Evolutionary conservation across 495 filamentous ascomycete species (phyloP), one percentile per base, ranked within the genome.

Genomic region (Hyaloscypha variabilis): DNA sequence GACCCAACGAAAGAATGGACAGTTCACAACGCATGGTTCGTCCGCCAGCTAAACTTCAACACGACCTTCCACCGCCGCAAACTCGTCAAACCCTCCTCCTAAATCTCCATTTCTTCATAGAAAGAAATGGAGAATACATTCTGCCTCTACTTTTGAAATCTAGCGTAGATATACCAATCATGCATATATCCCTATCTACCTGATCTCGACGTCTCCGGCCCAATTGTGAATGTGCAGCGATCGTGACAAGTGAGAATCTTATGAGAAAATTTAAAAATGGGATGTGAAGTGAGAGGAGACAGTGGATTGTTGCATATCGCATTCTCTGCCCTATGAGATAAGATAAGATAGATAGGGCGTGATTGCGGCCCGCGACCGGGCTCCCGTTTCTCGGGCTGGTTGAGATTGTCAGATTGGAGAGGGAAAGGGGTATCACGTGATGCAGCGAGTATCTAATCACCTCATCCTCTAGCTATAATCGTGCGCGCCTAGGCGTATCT

Each of bases 11-110:
- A 78, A 65, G 84, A 88, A 70, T 91, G 88, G 88, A 83, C 84
- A 72, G 77, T 85, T 53, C 82, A 89, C 55, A 90, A 90, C 73
- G 87, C 87, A 19, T 91, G 89, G 89, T 91, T 91, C 64, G 87
- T 91, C 60, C 82, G 88, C 73, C 89, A 91, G 75, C 73, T 81
- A 56, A 82, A 89, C 69, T 90, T 90, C 75, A 76, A 81, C 31
- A 82, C 85, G 10, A 79, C 74, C 36, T 90, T 90, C 67, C 72
- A 75, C 57, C 42, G 76, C 51, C 72, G 82, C 52, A 73, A 80
- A 17, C 55, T 83, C 34, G 80, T 84, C 56, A 74, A 74, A 65
- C 82, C 26, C 24, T 30, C 66, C 8, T 21, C 59, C 30, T 62
- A 29, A 56, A 6, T n/a, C 23, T n/a, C 6, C 49, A 51, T 51